Conservation (phyloP, 1,139 yeast species). For the Debaryomycetaceae sp. region DNA sequence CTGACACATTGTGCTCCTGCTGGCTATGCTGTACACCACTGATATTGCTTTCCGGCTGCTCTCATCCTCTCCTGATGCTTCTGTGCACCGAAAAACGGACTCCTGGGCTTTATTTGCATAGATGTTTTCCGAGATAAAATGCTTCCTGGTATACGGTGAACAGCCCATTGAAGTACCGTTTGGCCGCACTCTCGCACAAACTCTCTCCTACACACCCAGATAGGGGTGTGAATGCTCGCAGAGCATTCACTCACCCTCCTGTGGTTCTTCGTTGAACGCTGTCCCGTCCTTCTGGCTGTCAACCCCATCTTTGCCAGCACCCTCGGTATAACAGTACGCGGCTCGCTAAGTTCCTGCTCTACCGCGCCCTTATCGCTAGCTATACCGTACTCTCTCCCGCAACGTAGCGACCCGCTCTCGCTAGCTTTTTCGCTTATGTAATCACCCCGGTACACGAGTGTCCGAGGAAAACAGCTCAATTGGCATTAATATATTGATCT, state of each 20-base stretch:
- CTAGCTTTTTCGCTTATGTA: conserved; percentile 3
- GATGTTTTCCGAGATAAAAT: background rate
- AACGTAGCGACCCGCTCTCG: too few relatives aligned
- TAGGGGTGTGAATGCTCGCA: background rate
- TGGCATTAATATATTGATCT: background rate
- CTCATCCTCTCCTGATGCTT: background rate
- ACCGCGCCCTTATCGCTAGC: too few relatives aligned
- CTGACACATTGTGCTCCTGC: too few relatives aligned
- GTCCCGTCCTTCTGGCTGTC: background rate
- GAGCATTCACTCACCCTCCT: background rate
- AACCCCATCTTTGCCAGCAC: conserved; percentile 1
- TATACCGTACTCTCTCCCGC: too few relatives aligned
- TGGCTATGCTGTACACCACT: too few relatives aligned
- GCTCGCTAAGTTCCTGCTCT: too few relatives aligned
- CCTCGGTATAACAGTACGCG: too few relatives aligned
- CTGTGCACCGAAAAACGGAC: background rate
- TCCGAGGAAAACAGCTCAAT: conserved; percentile 5
- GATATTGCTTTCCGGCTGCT: too few relatives aligned
- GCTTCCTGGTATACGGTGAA: background rate
- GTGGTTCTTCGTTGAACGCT: background rate
- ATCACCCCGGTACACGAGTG: conserved; percentile 4
- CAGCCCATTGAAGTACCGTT: background rate
- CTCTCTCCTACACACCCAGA: background rate
- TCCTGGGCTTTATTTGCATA: too few relatives aligned
- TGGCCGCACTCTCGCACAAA: background rate